These are phyloP conservation scores for Ceratocystis diversiconidia DNA, from an alignment of 2,329 filamentous ascomycete genomes.

Conservation along the genomic window DNA sequence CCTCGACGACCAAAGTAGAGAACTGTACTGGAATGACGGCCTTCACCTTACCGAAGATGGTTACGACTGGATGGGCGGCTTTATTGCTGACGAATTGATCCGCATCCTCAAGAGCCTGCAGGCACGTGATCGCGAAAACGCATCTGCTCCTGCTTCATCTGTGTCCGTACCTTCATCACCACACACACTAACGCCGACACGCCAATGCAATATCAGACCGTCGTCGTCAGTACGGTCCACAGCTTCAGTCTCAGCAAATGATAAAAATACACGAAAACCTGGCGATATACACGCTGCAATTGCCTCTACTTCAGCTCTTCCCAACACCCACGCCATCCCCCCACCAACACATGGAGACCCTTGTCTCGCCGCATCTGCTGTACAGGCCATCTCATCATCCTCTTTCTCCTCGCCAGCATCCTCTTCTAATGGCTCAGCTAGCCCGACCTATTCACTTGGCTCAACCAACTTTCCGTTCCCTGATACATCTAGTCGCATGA, in stretches of 20 bases:
- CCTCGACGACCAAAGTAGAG: slow-evolving; percentile 33
- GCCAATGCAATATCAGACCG: background rate
- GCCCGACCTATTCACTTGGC: slow-evolving; percentile 14
- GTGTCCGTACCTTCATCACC: background rate
- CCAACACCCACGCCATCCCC: background rate
- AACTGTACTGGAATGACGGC: slow-evolving; percentile 45
- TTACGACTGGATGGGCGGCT: slow-evolving; percentile 47
- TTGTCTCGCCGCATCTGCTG: background rate
- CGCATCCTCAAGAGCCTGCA: slow-evolving; percentile 27
- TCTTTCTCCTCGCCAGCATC: slow-evolving; percentile 5
- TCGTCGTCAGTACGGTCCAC: slow-evolving; percentile 7
- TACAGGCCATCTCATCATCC: background rate
- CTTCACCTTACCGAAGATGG: slow-evolving; percentile 44
- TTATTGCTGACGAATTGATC: slow-evolving; percentile 39
- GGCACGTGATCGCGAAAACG: slow-evolving; percentile 17
- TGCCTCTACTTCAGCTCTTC: background rate
- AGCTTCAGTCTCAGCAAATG: slow-evolving; percentile 15
- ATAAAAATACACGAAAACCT: slow-evolving; percentile 17
- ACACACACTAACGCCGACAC: background rate
- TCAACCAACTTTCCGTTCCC: background rate
- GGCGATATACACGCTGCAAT: background rate
- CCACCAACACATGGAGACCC: background rate
- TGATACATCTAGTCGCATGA: background rate
- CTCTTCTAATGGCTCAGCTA: slow-evolving; percentile 10
- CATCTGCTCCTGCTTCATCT: background rate